phyloP scores from a whole-genome alignment of 2,329 filamentous ascomycete genomes.

The Aureobasidium mangrovei region DNA sequence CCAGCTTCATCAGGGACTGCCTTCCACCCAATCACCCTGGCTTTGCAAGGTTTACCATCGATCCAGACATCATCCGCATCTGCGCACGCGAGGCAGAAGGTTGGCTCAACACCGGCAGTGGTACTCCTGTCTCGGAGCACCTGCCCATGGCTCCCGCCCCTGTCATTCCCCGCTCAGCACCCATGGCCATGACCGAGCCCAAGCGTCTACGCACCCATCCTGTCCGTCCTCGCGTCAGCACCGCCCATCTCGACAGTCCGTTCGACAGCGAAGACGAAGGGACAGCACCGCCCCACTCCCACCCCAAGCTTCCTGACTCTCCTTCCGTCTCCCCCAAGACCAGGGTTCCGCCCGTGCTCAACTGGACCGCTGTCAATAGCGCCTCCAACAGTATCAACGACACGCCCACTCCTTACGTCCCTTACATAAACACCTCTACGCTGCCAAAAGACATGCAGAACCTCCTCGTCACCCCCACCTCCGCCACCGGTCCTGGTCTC shows the following conservation, averaged over 20 bases:
- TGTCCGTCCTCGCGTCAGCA: conserved; percentile 19
- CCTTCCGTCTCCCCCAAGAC: conserved; percentile 26
- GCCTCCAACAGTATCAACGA: not conserved
- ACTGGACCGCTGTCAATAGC: conserved; percentile 24
- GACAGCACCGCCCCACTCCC: not conserved
- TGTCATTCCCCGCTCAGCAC: conserved; percentile 19
- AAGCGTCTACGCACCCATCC: conserved; percentile 15
- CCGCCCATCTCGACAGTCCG: conserved; percentile 7
- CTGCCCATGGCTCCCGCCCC: not conserved
- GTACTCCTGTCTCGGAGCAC: not conserved
- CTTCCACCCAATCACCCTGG: conserved; percentile 52
- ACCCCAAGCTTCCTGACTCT: conserved; percentile 15
- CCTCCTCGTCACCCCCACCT: conserved; percentile 7
- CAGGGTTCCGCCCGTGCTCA: conserved; percentile 5
- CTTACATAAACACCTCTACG: not conserved
- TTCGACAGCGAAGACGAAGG: not conserved
- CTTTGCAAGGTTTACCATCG: conserved; percentile 37
- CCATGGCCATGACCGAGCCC: conserved; percentile 2
- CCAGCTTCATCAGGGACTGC: conserved; percentile 67
- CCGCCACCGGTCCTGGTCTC: not conserved
- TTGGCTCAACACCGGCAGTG: conserved; percentile 22
- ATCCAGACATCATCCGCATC: conserved; percentile 30
- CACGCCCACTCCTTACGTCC: conserved; percentile 1
- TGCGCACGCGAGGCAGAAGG: conserved; percentile 30
- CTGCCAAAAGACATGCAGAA: not conserved